These are phyloP conservation scores for Termitomyces sp. DNA, from an alignment of 768 basidiomycete species.

Conservation along the genomic window DNA sequence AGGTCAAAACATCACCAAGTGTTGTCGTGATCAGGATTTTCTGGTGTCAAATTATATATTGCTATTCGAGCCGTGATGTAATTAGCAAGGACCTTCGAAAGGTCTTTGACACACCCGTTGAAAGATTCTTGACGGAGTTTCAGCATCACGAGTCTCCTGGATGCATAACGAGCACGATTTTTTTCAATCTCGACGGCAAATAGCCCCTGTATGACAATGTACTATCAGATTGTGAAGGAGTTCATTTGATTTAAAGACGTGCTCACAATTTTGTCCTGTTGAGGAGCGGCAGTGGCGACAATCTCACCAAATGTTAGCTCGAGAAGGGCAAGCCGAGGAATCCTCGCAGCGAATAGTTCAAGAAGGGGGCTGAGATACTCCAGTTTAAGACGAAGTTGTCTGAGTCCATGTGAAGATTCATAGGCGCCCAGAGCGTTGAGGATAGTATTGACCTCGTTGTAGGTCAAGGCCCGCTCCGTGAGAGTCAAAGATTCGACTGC, in stretches of 20 bases:
- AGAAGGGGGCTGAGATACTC: conserved; percentile 21
- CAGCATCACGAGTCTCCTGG: conserved; percentile 12
- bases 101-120: not conserved
- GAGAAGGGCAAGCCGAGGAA: conserved; percentile 20
- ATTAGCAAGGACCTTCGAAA: conserved; percentile 6
- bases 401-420: conserved; percentile 9
- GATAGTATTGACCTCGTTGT: conserved; percentile 26
- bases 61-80: conserved; percentile 13
- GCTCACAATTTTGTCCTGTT: conserved; percentile 12
- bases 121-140: conserved; percentile 1
- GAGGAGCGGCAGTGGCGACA: not conserved
- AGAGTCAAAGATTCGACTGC: conserved; percentile 30
- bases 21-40: not conserved
- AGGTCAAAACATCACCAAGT: not conserved
- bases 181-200: conserved; percentile 6
- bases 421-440: conserved; percentile 18
- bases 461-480: conserved; percentile 31
- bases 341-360: conserved; percentile 18
- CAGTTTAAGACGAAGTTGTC: conserved; percentile 18
- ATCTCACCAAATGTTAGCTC: conserved; percentile 23
- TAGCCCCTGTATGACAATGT: conserved; percentile 1
- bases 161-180: conserved; percentile 3
- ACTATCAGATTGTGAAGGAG: not conserved
- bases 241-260: not conserved
- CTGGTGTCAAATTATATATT: not conserved